phyloP scores from a whole-genome alignment of 768 basidiomycete species.

The Russula dissimulans region DNA sequence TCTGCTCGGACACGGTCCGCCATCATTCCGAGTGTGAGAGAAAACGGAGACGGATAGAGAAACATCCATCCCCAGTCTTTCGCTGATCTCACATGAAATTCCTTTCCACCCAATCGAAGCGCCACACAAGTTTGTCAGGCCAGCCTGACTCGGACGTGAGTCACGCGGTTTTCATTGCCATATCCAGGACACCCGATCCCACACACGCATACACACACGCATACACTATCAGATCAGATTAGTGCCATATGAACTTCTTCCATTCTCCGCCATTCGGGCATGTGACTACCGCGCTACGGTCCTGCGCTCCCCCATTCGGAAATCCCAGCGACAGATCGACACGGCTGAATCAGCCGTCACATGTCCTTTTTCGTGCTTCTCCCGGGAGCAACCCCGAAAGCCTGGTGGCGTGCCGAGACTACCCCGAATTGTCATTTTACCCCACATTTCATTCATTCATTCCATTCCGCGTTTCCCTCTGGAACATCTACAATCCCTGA shows the following conservation, averaged over 20 bases:
- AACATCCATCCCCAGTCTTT: neutral
- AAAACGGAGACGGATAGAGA: neutral
- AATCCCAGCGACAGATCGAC: neutral
- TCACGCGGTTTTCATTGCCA: neutral
- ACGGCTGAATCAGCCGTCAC: conserved; percentile 2
- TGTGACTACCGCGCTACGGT: too few relatives aligned
- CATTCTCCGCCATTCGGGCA: neutral
- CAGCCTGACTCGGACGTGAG: neutral
- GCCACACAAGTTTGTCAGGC: neutral
- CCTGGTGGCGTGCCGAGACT: conserved; percentile 9
- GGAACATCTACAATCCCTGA: neutral
- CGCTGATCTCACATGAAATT: neutral
- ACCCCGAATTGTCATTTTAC: neutral
- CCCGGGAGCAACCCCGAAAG: conserved; percentile 3
- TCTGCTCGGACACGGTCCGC: neutral
- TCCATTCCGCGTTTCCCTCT: neutral
- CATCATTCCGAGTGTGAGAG: neutral
- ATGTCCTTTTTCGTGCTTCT: neutral
- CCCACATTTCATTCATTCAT: neutral
- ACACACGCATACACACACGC: neutral
- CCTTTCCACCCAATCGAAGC: neutral
- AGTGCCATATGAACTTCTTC: neutral
- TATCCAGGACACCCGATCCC: neutral
- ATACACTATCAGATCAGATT: neutral
- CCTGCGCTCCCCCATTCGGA: neutral